Evolutionary conservation across 2,329 filamentous ascomycete genomes (phyloP).

Genomic region (Colletotrichum simmondsii): DNA sequence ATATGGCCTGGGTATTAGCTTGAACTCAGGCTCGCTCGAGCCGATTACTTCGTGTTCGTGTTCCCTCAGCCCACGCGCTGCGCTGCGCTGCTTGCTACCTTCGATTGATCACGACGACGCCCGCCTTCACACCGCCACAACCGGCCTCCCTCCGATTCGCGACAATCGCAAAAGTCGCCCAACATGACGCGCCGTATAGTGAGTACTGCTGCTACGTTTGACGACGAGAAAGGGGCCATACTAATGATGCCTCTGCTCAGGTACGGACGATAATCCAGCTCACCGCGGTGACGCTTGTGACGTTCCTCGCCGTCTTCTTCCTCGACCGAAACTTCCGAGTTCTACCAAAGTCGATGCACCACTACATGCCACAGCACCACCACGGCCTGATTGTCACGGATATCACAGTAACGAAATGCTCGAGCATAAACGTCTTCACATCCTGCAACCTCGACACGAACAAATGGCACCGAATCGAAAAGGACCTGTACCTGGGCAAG

Average conservation of each 20-base stretch:
- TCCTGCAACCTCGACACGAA: conserved; percentile 79
- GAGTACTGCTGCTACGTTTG: not conserved
- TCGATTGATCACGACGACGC: not conserved
- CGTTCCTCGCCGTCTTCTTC: conserved; percentile 79
- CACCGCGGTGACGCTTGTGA: conserved; percentile 70
- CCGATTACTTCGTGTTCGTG: conserved; percentile 29
- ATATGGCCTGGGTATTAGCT: conserved; percentile 32
- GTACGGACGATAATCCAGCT: conserved; percentile 81
- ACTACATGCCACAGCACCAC: conserved; percentile 86
- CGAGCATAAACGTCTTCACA: conserved; percentile 77
- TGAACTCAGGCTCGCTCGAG: conserved; percentile 29
- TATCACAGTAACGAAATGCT: conserved; percentile 81
- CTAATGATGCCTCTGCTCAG: conserved; percentile 43
- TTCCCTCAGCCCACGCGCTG: not conserved
- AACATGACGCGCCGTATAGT: conserved; percentile 39
- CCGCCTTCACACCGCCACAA: not conserved
- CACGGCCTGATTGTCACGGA: conserved; percentile 88
- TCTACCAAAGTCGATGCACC: conserved; percentile 86
- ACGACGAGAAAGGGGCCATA: not conserved
- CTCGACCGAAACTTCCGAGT: conserved; percentile 91
- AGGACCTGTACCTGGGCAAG: conserved; percentile 80
- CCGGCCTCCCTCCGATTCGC: not conserved
- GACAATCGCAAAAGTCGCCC: conserved; percentile 20
- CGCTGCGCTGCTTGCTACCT: not conserved
- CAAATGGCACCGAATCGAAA: conserved; percentile 85